Evolutionary conservation across 352 stramenopile genomes (phyloP).

Genomic region (Phytophthora sojae): DNA sequence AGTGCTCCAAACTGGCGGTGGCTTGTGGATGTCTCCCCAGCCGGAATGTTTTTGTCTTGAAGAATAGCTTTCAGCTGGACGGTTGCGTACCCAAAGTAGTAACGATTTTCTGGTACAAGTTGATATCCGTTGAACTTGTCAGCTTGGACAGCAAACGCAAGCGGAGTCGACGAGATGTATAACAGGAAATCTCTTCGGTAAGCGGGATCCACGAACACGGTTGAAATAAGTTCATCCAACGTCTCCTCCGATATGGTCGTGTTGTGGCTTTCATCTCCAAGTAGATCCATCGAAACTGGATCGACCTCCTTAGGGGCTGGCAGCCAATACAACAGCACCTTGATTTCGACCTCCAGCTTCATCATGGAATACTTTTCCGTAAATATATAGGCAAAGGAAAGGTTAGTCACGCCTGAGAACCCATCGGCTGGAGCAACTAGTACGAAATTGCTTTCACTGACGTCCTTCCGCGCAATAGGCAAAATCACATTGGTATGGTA

Average conservation of each 20-base stretch:
- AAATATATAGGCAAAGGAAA: conserved; percentile 31
- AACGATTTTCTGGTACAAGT: conserved; percentile 23
- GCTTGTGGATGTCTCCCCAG: conserved; percentile 14
- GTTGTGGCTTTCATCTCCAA: conserved; percentile 21
- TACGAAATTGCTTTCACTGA: conserved; percentile 9
- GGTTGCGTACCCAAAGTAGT: conserved; percentile 41
- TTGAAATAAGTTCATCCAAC: conserved; percentile 28
- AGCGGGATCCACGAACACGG: conserved; percentile 20
- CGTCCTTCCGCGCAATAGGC: conserved; percentile 17
- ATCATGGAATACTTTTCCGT: conserved; percentile 16
- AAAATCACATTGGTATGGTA: conserved; percentile 4
- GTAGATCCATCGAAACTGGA: conserved; percentile 17
- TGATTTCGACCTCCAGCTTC: conserved; percentile 24
- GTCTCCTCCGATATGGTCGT: conserved; percentile 6
- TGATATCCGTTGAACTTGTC: conserved; percentile 12
- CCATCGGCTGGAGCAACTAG: conserved; percentile 14
- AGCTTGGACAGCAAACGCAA: conserved; percentile 14
- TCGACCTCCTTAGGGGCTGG: conserved; percentile 25
- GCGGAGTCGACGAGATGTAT: conserved; percentile 31
- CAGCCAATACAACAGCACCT: conserved; percentile 25
- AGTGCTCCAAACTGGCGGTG: conserved; percentile 22
- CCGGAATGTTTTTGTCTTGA: conserved; percentile 17
- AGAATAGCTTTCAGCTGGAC: conserved; percentile 35
- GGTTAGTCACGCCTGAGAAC: conserved; percentile 16
- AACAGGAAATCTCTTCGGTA: conserved; percentile 30